Base-by-base conservation (phyloP, 768 basidiomycete genomes). In the Strobilomyces confusus region DNA sequence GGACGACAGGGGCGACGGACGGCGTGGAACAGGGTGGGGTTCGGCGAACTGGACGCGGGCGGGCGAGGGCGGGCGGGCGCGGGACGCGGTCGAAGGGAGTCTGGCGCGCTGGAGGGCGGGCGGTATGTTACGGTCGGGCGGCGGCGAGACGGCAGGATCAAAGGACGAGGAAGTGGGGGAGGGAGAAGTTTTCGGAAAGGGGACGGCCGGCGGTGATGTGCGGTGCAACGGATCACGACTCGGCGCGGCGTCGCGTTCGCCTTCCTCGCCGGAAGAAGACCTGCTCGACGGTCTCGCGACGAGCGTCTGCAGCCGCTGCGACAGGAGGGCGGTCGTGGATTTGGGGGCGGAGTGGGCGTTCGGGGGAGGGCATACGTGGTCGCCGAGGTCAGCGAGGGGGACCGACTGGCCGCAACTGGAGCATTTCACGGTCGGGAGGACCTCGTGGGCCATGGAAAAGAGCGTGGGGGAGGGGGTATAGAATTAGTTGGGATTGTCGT, bases 391-490 rank as follows among this genome's bases (percentile, higher is more conserved):
- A 44, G 77, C 72, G 33, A 95, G 76, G 30, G 87, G 83, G 36
- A 97, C 88, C 1, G 80, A 81, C 9, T 74, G 72, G 60, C 74
- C 73, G 66, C 93, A 97, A 29, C 73, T 86, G 3, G 90, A 90
- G 69, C 93, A 97, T 67, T 87, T 95, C 55, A 94, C 86, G 3
- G 84, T 76, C 6, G 93, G 91, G 11, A 95, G 76, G 45, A 86
- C 69, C 68, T 91, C 83, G 22, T 66, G 61, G 48, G 52, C 54
- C 68, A 71, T 69, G 48, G 46, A 62, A 65, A 30, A n/a, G 57
- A 65, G 47, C 14, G 61, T 51, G 48, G 23, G n/a, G 33, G 42
- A 40, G 30, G 49, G 64, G 63, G 63, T 66, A 67, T 66, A 56
- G 44, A 59, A 66, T 63, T 58, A 61, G 29, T 47, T 61, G 49